Evolutionary conservation across 169 alveolate species (phyloP).

Genomic region (Condylostoma magnum): DNA sequence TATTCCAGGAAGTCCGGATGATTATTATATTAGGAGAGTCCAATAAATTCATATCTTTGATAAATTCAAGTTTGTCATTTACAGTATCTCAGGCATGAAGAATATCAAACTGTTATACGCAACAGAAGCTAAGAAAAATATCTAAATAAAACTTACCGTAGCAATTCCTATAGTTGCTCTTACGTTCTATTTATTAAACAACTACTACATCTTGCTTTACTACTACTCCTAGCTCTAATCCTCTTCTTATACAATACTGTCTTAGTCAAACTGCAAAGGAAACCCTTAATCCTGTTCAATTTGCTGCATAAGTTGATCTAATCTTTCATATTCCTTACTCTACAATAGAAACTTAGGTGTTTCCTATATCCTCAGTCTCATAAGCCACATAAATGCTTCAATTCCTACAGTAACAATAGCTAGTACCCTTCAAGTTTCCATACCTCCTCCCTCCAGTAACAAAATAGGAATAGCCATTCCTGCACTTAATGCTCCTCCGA

Average conservation of each 20-base stretch:
- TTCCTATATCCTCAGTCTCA: background rate
- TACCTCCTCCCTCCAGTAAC: background rate
- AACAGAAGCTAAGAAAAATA: background rate
- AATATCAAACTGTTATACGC: background rate
- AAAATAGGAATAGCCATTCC: background rate
- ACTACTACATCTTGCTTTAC: background rate
- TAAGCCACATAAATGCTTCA: background rate
- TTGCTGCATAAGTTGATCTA: background rate
- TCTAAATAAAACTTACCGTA: too few species aligned
- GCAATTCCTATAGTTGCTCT: constrained; percentile 1
- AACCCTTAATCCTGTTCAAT: background rate
- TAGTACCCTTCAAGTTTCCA: constrained; percentile 2
- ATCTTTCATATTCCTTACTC: background rate
- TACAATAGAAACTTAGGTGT: background rate
- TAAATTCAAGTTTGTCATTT: too few species aligned
- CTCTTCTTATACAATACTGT: background rate
- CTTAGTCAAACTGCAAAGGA: background rate
- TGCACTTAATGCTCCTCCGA: constrained; percentile 7
- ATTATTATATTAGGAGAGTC: constrained; percentile 4
- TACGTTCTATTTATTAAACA: background rate
- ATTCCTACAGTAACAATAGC: background rate
- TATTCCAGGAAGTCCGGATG: constrained; percentile 10
- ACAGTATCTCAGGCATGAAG: constrained; percentile 27
- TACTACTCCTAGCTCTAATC: background rate
- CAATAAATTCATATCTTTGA: background rate